Evolutionary conservation across 768 basidiomycete species (phyloP).

Genomic region (Trametes cinnabarina): DNA sequence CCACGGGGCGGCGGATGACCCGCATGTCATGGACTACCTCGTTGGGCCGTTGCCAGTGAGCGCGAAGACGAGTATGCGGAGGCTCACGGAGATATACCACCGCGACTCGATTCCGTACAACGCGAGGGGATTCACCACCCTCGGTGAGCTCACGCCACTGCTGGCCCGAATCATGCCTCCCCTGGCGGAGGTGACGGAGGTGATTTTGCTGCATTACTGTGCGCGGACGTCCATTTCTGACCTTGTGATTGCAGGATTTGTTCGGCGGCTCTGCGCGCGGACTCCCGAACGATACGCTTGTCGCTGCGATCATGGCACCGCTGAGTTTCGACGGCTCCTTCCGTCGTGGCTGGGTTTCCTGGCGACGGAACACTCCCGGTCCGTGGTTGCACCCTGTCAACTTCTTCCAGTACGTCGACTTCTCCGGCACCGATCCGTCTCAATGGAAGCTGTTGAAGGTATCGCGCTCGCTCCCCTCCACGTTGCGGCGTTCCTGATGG

Average conservation of each 20-base stretch:
- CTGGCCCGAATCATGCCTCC: constrained; percentile 35
- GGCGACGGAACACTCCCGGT: constrained; percentile 49
- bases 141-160: constrained; percentile 33
- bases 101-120: constrained; percentile 53
- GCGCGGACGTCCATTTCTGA: not conserved
- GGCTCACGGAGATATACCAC: constrained; percentile 52
- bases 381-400: constrained; percentile 53
- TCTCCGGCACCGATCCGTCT: constrained; percentile 49
- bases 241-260: constrained; percentile 38
- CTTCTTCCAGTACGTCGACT: constrained; percentile 57
- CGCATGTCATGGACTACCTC: constrained; percentile 52
- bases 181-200: constrained; percentile 42
- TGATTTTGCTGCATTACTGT: constrained; percentile 24
- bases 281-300: constrained; percentile 47
- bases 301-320: constrained; percentile 46
- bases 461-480: not conserved
- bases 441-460: constrained; percentile 55
- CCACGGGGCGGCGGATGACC: constrained; percentile 42
- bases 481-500: not conserved
- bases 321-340: constrained; percentile 61
- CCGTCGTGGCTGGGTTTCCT: constrained; percentile 52
- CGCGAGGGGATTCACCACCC: constrained; percentile 39
- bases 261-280: constrained; percentile 47
- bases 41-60: constrained; percentile 57
- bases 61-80: constrained; percentile 37